phyloP scores from a whole-genome alignment of 2,329 filamentous ascomycete species.

The Sarocladium strictum region DNA sequence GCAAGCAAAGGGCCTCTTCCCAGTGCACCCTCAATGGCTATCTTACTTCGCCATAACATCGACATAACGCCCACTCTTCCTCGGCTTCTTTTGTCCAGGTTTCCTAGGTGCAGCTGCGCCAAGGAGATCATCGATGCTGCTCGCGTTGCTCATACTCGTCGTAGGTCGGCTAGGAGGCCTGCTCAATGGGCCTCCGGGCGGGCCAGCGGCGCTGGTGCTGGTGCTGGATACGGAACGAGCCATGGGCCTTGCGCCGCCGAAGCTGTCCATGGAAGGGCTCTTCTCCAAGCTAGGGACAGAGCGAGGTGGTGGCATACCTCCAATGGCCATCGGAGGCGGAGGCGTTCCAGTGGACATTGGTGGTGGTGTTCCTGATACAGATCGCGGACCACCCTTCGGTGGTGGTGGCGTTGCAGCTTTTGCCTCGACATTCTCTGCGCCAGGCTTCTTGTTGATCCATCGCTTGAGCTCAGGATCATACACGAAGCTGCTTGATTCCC shows the following conservation, averaged over 20 bases:
- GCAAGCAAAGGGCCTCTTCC: not conserved
- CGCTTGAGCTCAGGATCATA: constrained; percentile 95
- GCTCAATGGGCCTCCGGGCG: constrained; percentile 26
- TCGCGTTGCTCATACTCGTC: constrained; percentile 86
- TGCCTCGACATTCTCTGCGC: constrained; percentile 53
- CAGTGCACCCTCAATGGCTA: not conserved
- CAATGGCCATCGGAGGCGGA: constrained; percentile 20
- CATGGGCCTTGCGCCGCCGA: constrained; percentile 34
- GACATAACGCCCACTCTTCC: constrained; percentile 84
- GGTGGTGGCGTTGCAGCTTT: constrained; percentile 72
- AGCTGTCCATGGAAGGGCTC: constrained; percentile 29
- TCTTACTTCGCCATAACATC: constrained; percentile 81
- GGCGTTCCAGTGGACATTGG: constrained; percentile 24
- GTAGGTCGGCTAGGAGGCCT: constrained; percentile 63
- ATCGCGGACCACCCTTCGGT: constrained; percentile 55
- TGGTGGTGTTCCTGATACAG: constrained; percentile 47
- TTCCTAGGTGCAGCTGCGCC: constrained; percentile 68
- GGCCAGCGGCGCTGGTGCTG: constrained; percentile 33
- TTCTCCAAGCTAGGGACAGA: constrained; percentile 27
- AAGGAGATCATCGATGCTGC: constrained; percentile 88
- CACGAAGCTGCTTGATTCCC: constrained; percentile 86
- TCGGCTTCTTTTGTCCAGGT: constrained; percentile 58
- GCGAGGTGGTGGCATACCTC: constrained; percentile 26
- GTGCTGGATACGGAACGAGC: constrained; percentile 42
- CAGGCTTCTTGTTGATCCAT: constrained; percentile 95